Evolutionary conservation across 2,329 filamentous ascomycete genomes (phyloP).

Genomic region (Colletotrichum sp.): DNA sequence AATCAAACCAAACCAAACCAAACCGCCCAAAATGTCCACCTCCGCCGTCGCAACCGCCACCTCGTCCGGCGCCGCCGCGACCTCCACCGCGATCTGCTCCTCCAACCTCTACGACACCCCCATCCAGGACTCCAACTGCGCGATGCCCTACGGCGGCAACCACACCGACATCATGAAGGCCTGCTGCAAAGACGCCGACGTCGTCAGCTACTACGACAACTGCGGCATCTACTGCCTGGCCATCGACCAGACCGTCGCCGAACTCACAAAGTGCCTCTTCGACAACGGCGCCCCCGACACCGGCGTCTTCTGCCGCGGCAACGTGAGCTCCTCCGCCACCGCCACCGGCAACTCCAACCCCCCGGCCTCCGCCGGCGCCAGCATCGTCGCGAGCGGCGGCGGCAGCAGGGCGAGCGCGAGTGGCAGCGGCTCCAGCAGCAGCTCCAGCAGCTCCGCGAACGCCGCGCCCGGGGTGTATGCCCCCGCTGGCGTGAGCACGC

Average conservation of each 20-base stretch:
- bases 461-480: not conserved
- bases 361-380: constrained; percentile 34
- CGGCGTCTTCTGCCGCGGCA: constrained; percentile 49
- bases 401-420: constrained; percentile 1
- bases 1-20: not conserved
- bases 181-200: constrained; percentile 49
- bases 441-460: not conserved
- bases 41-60: not conserved
- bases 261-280: constrained; percentile 40
- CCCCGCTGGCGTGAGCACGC: constrained; percentile 28
- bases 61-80: not conserved
- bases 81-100: not conserved
- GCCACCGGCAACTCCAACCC: constrained; percentile 32
- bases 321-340: constrained; percentile 40
- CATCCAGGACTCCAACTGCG: constrained; percentile 48
- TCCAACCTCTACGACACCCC: constrained; percentile 46
- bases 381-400: constrained; percentile 30
- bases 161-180: constrained; percentile 45
- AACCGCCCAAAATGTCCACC: not conserved
- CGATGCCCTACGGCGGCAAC: constrained; percentile 41
- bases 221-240: constrained; percentile 56
- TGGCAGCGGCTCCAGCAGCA: constrained; percentile 9
- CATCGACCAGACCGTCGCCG: constrained; percentile 31
- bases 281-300: constrained; percentile 38
- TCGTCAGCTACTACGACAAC: constrained; percentile 49